phyloP scores from a whole-genome alignment of 2,329 filamentous ascomycete species.

The Rosellinia necatrix region DNA sequence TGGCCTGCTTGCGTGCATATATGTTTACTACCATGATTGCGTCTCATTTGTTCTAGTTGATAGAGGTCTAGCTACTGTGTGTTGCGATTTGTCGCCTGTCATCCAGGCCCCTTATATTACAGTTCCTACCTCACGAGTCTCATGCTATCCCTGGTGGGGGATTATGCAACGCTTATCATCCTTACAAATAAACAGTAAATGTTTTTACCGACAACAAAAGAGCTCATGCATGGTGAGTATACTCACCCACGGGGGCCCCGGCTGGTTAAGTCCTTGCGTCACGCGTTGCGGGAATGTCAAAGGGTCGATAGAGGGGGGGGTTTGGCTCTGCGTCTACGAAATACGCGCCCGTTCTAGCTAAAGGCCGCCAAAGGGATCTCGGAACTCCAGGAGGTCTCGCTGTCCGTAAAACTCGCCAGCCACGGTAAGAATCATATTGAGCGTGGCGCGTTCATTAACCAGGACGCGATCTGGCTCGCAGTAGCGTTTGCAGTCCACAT shows the following conservation, averaged over 20 bases:
- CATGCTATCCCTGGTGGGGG: neutral
- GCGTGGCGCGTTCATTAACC: slow-evolving; percentile 67
- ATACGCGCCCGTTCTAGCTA: slow-evolving; percentile 18
- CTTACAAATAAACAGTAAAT: neutral
- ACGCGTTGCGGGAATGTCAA: no score
- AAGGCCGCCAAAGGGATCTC: slow-evolving; percentile 60
- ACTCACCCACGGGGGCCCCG: slow-evolving; percentile 19
- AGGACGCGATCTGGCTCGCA: slow-evolving; percentile 41
- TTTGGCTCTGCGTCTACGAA: no score
- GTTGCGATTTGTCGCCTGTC: neutral
- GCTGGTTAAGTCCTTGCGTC: no score
- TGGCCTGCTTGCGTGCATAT: no score
- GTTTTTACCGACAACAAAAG: neutral
- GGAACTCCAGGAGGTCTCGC: slow-evolving; percentile 78
- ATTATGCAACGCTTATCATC: neutral
- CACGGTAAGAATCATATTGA: slow-evolving; percentile 91
- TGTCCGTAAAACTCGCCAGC: slow-evolving; percentile 90
- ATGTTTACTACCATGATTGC: no score
- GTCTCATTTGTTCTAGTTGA: no score
- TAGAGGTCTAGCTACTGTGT: no score
- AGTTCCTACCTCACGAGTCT: slow-evolving; percentile 13
- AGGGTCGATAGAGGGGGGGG: no score
- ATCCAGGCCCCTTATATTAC: neutral
- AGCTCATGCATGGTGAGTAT: neutral
- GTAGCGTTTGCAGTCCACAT: slow-evolving; percentile 34